A percentile compares a stretch with the other conserved stretches of the same genome.
Evolutionary conservation across 73 alveolate species (phyloP).

Genomic region (Paramecium tetraurelia): DNA sequence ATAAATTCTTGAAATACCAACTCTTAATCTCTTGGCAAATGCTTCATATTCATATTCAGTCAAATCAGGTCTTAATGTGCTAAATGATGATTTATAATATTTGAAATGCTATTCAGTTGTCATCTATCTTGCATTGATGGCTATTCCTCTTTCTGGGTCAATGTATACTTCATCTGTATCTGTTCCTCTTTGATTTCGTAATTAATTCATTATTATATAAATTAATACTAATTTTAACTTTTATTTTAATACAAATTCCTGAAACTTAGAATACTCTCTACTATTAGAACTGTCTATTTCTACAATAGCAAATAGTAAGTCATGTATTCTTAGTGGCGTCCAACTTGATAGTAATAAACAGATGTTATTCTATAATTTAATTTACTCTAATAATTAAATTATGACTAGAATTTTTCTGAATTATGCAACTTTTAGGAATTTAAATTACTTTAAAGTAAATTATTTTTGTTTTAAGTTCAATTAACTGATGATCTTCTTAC

Average conservation of each 20-base stretch:
- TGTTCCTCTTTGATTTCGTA: not conserved
- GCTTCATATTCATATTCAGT: slow-evolving; percentile 18
- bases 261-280: not conserved
- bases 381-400: no score
- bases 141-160: slow-evolving; percentile 42
- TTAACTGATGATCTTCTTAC: no score
- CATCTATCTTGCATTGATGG: slow-evolving; percentile 21
- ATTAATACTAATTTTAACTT: not conserved
- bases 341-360: no score
- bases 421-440: no score
- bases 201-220: not conserved
- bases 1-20: not conserved
- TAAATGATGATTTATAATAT: not conserved
- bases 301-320: no score
- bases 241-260: not conserved
- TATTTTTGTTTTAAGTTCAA: no score
- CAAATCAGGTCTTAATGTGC: slow-evolving; percentile 28
- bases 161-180: not conserved
- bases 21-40: not conserved
- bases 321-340: no score
- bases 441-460: no score
- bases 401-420: no score
- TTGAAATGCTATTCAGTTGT: not conserved
- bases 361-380: no score
- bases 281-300: no score